Percentiles rank a stretch among this genome's conserved stretches.
phyloP scores from a whole-genome alignment of 306 rosid species.

The Coriaria nepalensis region DNA sequence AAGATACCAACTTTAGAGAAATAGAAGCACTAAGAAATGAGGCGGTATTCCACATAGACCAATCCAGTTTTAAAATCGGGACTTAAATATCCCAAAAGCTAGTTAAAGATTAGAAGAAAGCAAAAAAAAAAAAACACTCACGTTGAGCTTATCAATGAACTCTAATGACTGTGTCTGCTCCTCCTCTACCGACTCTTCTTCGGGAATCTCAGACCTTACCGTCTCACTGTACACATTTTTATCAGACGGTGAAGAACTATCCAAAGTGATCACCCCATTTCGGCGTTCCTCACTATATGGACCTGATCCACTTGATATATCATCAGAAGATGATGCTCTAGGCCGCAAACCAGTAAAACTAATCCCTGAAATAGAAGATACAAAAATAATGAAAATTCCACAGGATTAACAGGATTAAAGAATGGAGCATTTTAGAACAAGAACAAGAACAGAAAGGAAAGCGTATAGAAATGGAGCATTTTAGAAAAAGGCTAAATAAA shows the following conservation, averaged over 20 bases:
- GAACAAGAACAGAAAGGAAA: too few species aligned
- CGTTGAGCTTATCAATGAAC: constrained; percentile 19
- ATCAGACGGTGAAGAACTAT: constrained; percentile 16
- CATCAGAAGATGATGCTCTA: constrained; percentile 21
- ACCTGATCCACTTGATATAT: constrained; percentile 15
- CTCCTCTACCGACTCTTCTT: constrained; percentile 22
- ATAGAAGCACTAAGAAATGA: not conserved
- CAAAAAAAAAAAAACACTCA: constrained; percentile 6
- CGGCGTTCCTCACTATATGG: constrained; percentile 12
- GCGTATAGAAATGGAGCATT: too few species aligned
- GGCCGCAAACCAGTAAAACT: not conserved
- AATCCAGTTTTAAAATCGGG: not conserved
- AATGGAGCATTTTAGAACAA: too few species aligned
- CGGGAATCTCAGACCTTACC: constrained; percentile 16
- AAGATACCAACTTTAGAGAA: not conserved
- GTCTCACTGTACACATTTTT: constrained; percentile 9
- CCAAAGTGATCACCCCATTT: constrained; percentile 9
- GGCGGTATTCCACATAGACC: not conserved
- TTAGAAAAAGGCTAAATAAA: too few species aligned
- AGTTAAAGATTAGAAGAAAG: not conserved
- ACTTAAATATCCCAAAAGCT: not conserved
- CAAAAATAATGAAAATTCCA: too few species aligned
- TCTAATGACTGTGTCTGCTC: constrained; percentile 23
- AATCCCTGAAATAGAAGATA: too few species aligned
- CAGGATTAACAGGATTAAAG: too few species aligned